phyloP scores from a whole-genome alignment of 495 filamentous ascomycete species.

The Penicillium tannophilum region DNA sequence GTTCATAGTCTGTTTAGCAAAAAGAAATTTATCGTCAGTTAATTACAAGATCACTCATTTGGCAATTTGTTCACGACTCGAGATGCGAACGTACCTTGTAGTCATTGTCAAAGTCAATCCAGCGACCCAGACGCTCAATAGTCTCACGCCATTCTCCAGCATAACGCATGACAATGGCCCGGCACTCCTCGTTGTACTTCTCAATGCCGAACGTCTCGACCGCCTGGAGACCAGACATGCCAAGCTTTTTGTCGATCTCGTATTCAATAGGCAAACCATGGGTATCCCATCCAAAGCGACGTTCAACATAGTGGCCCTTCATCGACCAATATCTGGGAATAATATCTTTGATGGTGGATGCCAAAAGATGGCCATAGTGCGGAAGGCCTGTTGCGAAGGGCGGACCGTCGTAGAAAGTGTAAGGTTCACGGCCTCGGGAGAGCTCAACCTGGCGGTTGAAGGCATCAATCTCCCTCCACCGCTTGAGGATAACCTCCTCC shows the following conservation, averaged over 20 bases:
- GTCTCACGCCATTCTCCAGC: slow-evolving; percentile 87
- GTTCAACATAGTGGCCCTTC: slow-evolving; percentile 85
- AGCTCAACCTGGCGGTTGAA: slow-evolving; percentile 79
- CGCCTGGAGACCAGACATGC: slow-evolving; percentile 84
- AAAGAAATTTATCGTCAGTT: background rate
- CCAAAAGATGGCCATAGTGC: slow-evolving; percentile 94
- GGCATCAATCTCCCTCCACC: slow-evolving; percentile 89
- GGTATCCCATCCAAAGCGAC: slow-evolving; percentile 82
- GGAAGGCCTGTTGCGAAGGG: slow-evolving; percentile 73
- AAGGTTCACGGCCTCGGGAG: slow-evolving; percentile 69
- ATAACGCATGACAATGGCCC: slow-evolving; percentile 93
- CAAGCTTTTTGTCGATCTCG: slow-evolving; percentile 97
- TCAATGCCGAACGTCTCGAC: slow-evolving; percentile 85
- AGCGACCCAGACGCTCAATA: slow-evolving; percentile 87
- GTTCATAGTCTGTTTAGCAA: slow-evolving; percentile 76
- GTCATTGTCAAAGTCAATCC: slow-evolving; percentile 98
- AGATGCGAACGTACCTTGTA: slow-evolving; percentile 68
- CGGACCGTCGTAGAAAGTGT: slow-evolving; percentile 65
- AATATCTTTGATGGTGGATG: slow-evolving; percentile 97
- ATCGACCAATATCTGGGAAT: slow-evolving; percentile 97
- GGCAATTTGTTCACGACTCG: background rate
- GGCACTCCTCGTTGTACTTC: slow-evolving; percentile 91
- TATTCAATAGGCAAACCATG: slow-evolving; percentile 96
- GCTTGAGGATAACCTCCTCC: slow-evolving; percentile 76
- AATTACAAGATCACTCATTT: background rate